Evolutionary conservation across 257 asterid genomes (phyloP).

Genomic region (Lithospermum erythrorhizon): DNA sequence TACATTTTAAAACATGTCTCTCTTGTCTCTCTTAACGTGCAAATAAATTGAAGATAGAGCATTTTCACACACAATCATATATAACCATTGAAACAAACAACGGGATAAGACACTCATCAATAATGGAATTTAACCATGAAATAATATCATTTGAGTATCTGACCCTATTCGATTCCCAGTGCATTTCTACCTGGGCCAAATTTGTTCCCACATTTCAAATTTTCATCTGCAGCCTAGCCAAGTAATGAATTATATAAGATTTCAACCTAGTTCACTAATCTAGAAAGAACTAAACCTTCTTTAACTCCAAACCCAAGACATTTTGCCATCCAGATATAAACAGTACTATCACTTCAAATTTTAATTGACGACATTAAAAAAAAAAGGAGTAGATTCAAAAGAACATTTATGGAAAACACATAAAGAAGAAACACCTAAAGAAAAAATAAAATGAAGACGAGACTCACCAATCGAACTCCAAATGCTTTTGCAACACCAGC

Average conservation of each 20-base stretch:
- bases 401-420: not conserved
- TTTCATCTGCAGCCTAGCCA: constrained; percentile 89
- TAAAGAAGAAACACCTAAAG: not conserved
- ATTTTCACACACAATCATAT: too few species aligned
- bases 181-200: constrained; percentile 79
- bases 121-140: not conserved
- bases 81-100: too few species aligned
- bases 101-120: not conserved
- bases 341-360: too few species aligned
- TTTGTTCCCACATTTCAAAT: too few species aligned
- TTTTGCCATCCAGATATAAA: too few species aligned
- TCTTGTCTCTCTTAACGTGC: too few species aligned
- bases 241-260: not conserved
- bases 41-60: too few species aligned
- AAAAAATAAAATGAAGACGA: not conserved
- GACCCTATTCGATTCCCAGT: constrained; percentile 90
- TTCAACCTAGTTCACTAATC: not conserved
- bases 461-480: constrained; percentile 75
- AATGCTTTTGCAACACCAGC: constrained; percentile 97
- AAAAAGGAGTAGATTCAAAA: not conserved
- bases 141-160: not conserved
- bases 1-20: too few species aligned
- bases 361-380: too few species aligned
- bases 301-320: too few species aligned
- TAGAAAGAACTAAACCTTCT: not conserved